Percentiles rank a stretch among this genome's conserved stretches.
Evolutionary conservation across 2,329 filamentous ascomycete species (phyloP).

Genomic region (Cercospora sesami): DNA sequence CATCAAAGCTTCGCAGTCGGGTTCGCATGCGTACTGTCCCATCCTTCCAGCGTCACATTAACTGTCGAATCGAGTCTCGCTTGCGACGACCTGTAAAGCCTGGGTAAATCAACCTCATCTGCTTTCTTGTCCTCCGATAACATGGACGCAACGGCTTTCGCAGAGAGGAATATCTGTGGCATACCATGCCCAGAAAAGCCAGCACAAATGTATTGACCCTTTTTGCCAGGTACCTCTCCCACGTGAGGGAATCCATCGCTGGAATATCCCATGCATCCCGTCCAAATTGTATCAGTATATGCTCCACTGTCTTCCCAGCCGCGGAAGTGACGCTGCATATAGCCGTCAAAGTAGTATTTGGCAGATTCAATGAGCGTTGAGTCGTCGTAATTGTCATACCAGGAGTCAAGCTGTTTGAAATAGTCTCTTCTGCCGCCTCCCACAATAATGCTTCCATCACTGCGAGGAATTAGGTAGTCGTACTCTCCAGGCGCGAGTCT

Average conservation of each 20-base stretch:
- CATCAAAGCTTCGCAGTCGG: constrained; percentile 20
- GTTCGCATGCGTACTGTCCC: constrained; percentile 18
- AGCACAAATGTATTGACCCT: constrained; percentile 28
- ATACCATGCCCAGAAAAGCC: constrained; percentile 31
- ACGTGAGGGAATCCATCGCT: constrained; percentile 29
- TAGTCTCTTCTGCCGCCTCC: constrained; percentile 43
- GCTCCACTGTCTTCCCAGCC: constrained; percentile 50
- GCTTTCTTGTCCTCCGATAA: constrained; percentile 14
- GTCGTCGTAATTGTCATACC: constrained; percentile 53
- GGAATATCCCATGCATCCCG: constrained; percentile 41
- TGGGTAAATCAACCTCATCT: constrained; percentile 25
- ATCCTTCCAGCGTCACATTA: constrained; percentile 24
- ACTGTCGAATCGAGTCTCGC: constrained; percentile 21
- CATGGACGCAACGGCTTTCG: constrained; percentile 27
- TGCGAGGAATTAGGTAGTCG: constrained; percentile 48
- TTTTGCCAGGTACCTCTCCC: constrained; percentile 28
- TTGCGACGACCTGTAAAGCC: constrained; percentile 22
- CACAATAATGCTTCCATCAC: constrained; percentile 50
- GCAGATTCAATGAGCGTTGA: constrained; percentile 47
- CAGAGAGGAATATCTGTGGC: constrained; percentile 29
- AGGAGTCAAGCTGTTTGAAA: constrained; percentile 37
- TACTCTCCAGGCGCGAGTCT: constrained; percentile 27
- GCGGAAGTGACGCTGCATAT: constrained; percentile 51
- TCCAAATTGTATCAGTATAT: constrained; percentile 45
- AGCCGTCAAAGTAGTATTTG: constrained; percentile 49